Conservation (phyloP, 345 rosid genomes). For the Balakata baccata region DNA sequence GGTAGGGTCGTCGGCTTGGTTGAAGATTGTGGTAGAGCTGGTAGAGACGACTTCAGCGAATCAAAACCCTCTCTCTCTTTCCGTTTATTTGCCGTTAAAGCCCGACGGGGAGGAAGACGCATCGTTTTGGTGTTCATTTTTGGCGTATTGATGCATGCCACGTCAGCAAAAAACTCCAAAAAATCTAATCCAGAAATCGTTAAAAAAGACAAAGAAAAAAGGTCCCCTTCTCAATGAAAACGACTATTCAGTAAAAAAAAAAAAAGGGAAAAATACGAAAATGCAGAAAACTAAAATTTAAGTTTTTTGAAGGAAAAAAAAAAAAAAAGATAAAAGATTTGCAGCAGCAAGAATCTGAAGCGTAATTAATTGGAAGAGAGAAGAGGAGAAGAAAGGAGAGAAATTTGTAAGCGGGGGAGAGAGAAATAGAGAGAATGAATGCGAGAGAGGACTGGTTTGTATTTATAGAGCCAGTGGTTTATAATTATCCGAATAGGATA, state of each 20-base stretch:
- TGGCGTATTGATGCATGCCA: slow-evolving; percentile 54
- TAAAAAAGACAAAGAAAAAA: background rate
- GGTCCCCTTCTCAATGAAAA: background rate
- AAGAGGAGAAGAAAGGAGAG: background rate
- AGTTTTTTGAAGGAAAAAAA: too few species aligned
- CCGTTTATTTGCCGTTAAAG: slow-evolving; percentile 60
- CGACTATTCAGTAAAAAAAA: background rate
- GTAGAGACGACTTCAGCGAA: slow-evolving; percentile 23
- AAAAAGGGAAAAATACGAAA: background rate
- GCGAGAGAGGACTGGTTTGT: background rate
- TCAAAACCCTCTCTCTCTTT: slow-evolving; percentile 53
- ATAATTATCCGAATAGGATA: background rate
- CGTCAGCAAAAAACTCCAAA: slow-evolving; percentile 35
- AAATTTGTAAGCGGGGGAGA: background rate
- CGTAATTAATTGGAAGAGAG: background rate
- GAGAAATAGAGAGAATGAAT: background rate
- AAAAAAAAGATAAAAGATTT: background rate
- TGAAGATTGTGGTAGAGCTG: background rate
- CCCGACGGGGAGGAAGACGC: slow-evolving; percentile 86
- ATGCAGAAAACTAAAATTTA: background rate
- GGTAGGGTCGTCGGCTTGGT: slow-evolving; percentile 24
- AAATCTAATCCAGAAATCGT: background rate
- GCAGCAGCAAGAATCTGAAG: background rate
- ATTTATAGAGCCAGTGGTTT: slow-evolving; percentile 3
- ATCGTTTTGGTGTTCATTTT: slow-evolving; percentile 69